Percentiles rank a stretch among this genome's conserved stretches.
Evolutionary conservation across 495 filamentous ascomycete genomes (phyloP).

Genomic region (Daldinia caldariorum): DNA sequence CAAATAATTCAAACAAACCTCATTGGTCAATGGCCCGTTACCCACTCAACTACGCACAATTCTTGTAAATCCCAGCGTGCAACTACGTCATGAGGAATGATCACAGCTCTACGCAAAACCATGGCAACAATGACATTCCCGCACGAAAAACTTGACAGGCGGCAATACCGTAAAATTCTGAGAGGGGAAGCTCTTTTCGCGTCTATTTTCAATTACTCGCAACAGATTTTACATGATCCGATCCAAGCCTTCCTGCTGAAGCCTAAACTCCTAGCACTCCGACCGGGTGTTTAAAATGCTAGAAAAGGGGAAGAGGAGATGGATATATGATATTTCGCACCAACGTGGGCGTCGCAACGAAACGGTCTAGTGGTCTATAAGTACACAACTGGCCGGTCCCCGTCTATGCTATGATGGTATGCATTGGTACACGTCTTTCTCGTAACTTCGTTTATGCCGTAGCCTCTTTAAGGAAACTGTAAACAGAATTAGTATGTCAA

Average conservation of each 20-base stretch:
- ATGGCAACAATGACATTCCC: background rate
- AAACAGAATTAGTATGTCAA: slow-evolving; percentile 16
- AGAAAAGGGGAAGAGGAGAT: slow-evolving; percentile 44
- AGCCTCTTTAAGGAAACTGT: slow-evolving; percentile 72
- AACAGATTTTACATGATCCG: slow-evolving; percentile 35
- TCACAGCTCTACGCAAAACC: background rate
- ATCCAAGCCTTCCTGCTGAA: slow-evolving; percentile 42
- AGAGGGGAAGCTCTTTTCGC: background rate
- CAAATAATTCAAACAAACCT: slow-evolving; percentile 4
- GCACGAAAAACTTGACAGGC: background rate
- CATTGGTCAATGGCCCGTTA: slow-evolving; percentile 32
- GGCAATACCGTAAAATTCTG: background rate
- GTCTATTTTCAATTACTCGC: slow-evolving; percentile 39
- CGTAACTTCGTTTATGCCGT: slow-evolving; percentile 63
- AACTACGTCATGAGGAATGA: slow-evolving; percentile 35
- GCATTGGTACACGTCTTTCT: slow-evolving; percentile 48
- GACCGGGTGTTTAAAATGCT: slow-evolving; percentile 30
- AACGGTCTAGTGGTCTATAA: slow-evolving; percentile 50
- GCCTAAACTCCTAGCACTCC: slow-evolving; percentile 40
- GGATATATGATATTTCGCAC: slow-evolving; percentile 45
- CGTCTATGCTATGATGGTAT: slow-evolving; percentile 49
- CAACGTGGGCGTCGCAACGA: slow-evolving; percentile 35
- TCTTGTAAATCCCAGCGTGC: slow-evolving; percentile 18
- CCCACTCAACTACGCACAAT: slow-evolving; percentile 8
- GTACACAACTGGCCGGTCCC: slow-evolving; percentile 47